Conservation (phyloP, 1,284 basidiomycete genomes). For the Ceratobasidium sp. region DNA sequence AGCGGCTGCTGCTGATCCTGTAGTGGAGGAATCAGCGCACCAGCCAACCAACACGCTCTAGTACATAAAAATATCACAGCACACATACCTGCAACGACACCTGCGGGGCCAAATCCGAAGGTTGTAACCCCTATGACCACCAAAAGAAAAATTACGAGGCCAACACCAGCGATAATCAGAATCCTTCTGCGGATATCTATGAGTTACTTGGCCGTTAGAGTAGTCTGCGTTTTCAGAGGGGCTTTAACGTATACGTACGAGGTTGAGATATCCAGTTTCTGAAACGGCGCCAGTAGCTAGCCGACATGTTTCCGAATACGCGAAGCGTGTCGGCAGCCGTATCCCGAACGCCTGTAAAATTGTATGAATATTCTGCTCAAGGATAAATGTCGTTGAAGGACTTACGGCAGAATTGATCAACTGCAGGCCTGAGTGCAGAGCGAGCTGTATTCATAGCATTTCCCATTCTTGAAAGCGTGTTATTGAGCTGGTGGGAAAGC, state of each 20-base stretch:
- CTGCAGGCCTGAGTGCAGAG: background rate
- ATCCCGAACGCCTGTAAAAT: background rate
- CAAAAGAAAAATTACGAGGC: background rate
- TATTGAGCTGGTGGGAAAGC: background rate
- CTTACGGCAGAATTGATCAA: background rate
- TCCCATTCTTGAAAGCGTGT: background rate
- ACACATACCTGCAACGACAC: constrained; percentile 4
- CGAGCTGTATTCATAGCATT: background rate
- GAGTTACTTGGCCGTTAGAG: background rate
- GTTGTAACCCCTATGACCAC: background rate
- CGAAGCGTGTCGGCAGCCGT: background rate
- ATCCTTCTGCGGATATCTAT: background rate
- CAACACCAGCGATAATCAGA: background rate
- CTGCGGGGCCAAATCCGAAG: constrained; percentile 8
- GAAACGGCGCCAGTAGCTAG: background rate
- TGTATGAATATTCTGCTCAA: background rate
- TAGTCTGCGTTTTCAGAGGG: background rate
- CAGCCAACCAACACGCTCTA: background rate
- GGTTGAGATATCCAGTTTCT: background rate
- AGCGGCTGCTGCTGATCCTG: constrained; percentile 18
- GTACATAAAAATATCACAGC: too few relatives aligned
- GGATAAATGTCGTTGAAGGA: background rate
- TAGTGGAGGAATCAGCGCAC: too few relatives aligned
- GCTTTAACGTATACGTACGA: background rate
- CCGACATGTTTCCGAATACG: background rate